These are phyloP conservation scores for Lentinus tigrinus DNA, from an alignment of 768 basidiomycete species.

Conservation along the genomic window DNA sequence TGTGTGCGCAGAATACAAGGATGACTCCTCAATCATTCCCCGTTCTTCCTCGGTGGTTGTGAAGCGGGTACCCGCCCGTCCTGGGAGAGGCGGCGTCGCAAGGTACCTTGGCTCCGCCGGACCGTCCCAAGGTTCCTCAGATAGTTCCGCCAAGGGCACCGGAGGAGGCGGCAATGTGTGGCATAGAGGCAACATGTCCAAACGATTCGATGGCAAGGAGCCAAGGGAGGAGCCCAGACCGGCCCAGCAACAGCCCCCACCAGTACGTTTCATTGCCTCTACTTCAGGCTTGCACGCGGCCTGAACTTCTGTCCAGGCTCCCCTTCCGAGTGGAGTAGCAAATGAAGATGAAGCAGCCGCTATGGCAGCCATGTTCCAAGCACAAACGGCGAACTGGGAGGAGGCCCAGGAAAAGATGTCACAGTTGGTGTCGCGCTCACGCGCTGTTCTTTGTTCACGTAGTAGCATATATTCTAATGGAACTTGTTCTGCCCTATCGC, in stretches of 20 bases:
- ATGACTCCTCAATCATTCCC: constrained; percentile 89
- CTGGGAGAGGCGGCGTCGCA: constrained; percentile 80
- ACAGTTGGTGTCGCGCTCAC: constrained; percentile 80
- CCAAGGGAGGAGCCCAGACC: constrained; percentile 8
- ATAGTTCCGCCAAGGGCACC: constrained; percentile 15
- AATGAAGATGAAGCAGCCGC: constrained; percentile 87
- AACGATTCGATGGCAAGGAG: constrained; percentile 86
- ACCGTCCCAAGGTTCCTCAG: constrained; percentile 45
- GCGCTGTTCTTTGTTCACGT: constrained; percentile 56
- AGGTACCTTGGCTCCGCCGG: constrained; percentile 62
- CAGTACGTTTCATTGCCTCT: background rate
- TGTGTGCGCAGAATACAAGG: constrained; percentile 69
- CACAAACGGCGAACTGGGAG: constrained; percentile 94
- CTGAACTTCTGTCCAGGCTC: constrained; percentile 24
- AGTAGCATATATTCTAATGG: constrained; percentile 76
- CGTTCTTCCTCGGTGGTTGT: constrained; percentile 93
- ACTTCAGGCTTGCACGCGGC: background rate
- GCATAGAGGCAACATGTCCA: constrained; percentile 72
- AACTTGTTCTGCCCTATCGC: constrained; percentile 43
- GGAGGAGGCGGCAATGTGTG: constrained; percentile 41
- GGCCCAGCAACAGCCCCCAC: constrained; percentile 1
- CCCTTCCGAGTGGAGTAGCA: constrained; percentile 28
- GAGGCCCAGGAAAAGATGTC: constrained; percentile 99
- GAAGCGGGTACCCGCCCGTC: constrained; percentile 78
- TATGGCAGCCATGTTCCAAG: constrained; percentile 98